Base-by-base conservation (phyloP, 1,284 basidiomycete species). In the Inonotus obliquus region DNA sequence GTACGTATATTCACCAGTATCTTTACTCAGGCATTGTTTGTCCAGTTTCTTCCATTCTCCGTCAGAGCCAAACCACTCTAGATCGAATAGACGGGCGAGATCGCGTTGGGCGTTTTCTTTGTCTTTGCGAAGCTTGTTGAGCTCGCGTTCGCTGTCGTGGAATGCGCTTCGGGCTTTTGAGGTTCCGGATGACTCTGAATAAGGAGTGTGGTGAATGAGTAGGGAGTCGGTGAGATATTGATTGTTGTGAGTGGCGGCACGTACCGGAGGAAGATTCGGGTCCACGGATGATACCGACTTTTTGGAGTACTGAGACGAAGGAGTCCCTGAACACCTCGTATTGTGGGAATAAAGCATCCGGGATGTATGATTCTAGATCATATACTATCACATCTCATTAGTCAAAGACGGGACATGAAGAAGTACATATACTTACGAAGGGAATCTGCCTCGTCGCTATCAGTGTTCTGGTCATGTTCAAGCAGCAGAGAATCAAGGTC, bases 21-120 rank as follows among this genome's bases (percentile, higher is more conserved):
- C 85, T 69, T 87, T 89, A 68, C 86, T 83, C 23, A 99, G 74
- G 69, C 96, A 99, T 4, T 81, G 79, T 9, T 83, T 82, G 39
- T 97, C 90, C 11, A 99, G 82, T 75, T 96, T 95, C 79, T 96
- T 96, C 92, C 94, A 99, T 76, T 98, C 94, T 62, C 92, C 94
- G 37, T 94, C 81, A 0, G 77, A 74, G 7, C 96, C 96, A 70
- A 89, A 98, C 62, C 84, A 83, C 25, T 83, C 73, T 9, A 79
- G 73, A 62, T 85, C 77, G 68, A 87, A 91, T 14, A 92, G 75
- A 48, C 86, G 81, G 1, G 70, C 71, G n/a, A 92, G 70, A 48
- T 87, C 81, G 21, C 79, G 75, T 51, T 80, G 77, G 0, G 81
- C 79, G 11, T 76, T 73, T 32, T 79, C 75, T 51, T 79, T 79